Conservation (phyloP, 208 protist genomes). For the Trypanosoma lewisi region DNA sequence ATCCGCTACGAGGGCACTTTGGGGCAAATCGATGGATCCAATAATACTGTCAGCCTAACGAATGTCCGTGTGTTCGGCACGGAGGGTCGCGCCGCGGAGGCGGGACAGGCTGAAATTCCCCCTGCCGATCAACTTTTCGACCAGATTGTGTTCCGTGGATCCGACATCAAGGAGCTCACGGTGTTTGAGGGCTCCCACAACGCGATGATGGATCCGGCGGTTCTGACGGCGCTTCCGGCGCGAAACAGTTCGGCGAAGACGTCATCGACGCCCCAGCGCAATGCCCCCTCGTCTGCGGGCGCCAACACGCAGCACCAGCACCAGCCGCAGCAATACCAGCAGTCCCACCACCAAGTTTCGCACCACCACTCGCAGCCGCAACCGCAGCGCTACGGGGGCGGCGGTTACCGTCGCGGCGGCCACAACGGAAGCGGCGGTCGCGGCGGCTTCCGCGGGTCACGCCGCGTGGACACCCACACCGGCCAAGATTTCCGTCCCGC, state of each 20-base stretch:
- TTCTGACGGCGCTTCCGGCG: constrained; percentile 58
- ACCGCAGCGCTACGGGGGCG: constrained; percentile 34
- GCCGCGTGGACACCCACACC: constrained; percentile 72
- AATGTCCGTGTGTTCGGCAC: constrained; percentile 90
- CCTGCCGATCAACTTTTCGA: constrained; percentile 73
- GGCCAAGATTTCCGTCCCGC: constrained; percentile 78
- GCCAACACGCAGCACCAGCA: constrained; percentile 22
- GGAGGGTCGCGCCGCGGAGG: constrained; percentile 63
- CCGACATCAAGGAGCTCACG: constrained; percentile 84
- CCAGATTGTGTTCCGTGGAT: constrained; percentile 86
- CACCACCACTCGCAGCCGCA: constrained; percentile 23
- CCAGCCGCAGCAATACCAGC: constrained; percentile 33
- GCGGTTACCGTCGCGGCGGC: constrained; percentile 32
- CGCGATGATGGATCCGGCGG: constrained; percentile 69
- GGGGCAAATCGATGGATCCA: constrained; percentile 59
- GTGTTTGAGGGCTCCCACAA: constrained; percentile 57
- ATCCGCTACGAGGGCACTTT: constrained; percentile 89
- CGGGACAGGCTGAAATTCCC: constrained; percentile 55
- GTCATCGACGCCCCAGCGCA: constrained; percentile 3
- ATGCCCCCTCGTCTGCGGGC: constrained; percentile 10
- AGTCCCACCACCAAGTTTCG: too few relatives aligned
- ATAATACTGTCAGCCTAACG: constrained; percentile 83
- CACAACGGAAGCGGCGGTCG: constrained; percentile 38
- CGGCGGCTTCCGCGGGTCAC: constrained; percentile 45
- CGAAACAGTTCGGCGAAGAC: constrained; percentile 17